These are phyloP conservation scores for Erodium moschatum DNA, from an alignment of 441 rosid species.

Conservation along the genomic window DNA sequence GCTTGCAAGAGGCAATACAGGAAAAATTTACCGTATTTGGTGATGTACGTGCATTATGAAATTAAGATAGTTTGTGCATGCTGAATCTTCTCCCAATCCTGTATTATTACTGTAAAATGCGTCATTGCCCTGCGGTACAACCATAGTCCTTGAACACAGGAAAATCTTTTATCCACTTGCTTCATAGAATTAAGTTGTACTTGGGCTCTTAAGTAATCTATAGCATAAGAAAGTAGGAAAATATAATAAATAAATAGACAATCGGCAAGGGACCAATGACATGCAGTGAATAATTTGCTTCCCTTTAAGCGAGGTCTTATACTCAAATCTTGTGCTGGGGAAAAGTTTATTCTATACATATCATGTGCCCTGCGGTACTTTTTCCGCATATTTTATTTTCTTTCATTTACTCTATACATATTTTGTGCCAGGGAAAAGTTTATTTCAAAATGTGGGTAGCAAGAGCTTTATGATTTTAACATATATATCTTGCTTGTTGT, in stretches of 20 bases:
- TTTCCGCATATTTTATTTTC: neutral
- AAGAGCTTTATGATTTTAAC: neutral
- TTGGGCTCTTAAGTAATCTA: neutral
- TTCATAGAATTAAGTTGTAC: neutral
- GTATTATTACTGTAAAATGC: neutral
- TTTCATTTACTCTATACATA: neutral
- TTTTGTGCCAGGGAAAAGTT: neutral
- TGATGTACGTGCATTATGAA: conserved; percentile 52
- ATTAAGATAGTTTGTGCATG: conserved; percentile 12
- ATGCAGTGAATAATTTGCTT: neutral
- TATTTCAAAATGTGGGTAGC: conserved; percentile 1
- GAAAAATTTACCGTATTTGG: conserved; percentile 96
- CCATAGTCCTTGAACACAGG: neutral
- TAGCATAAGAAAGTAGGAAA: neutral
- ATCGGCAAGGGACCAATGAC: neutral
- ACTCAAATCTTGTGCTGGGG: no score
- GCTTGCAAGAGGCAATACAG: conserved; percentile 87
- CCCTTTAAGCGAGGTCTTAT: neutral
- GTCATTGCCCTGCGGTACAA: conserved; percentile 2
- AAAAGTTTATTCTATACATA: no score
- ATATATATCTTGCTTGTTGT: neutral
- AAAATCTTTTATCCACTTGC: no score
- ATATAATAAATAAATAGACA: no score
- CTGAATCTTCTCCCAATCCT: neutral
- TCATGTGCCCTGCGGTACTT: no score